These are phyloP conservation scores for Trichaptum fuscoviolaceum DNA, from an alignment of 768 basidiomycete species.

Conservation along the genomic window DNA sequence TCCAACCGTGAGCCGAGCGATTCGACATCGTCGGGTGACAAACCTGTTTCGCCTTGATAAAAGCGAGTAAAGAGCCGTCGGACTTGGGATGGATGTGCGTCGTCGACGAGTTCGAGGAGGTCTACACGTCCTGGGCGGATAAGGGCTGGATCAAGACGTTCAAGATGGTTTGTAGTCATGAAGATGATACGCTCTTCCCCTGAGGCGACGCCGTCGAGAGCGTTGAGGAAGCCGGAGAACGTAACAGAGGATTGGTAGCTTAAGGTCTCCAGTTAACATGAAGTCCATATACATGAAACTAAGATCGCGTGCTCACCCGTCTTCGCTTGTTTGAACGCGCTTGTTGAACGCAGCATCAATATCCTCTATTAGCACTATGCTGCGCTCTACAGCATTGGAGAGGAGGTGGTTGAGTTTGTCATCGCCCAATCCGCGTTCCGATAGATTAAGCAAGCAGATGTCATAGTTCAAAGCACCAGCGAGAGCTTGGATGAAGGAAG, in stretches of 20 bases:
- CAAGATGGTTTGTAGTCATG: conserved; percentile 97
- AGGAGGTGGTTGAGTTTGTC: conserved; percentile 93
- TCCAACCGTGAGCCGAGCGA: conserved; percentile 49
- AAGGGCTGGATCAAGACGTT: conserved; percentile 85
- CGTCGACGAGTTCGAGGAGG: conserved; percentile 74
- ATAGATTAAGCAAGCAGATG: conserved; percentile 92
- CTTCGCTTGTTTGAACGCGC: conserved; percentile 83
- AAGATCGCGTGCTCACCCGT: conserved; percentile 58
- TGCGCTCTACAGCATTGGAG: conserved; percentile 88
- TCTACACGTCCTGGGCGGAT: conserved; percentile 97
- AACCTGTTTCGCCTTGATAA: conserved; percentile 51
- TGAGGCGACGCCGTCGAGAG: conserved; percentile 94
- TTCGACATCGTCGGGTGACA: conserved; percentile 31
- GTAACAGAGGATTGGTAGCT: conserved; percentile 95
- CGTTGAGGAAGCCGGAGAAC: conserved; percentile 96
- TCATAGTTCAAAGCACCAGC: conserved; percentile 92
- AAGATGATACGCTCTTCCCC: conserved; percentile 98
- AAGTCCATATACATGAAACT: neutral
- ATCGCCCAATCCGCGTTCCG: conserved; percentile 92
- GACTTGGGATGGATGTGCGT: conserved; percentile 81
- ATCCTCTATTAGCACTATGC: conserved; percentile 95
- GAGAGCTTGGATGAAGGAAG: conserved; percentile 96
- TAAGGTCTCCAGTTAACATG: conserved; percentile 4
- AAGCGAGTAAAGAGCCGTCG: conserved; percentile 74
- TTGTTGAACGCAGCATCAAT: conserved; percentile 97